Evolutionary conservation across 2,329 filamentous ascomycete species (phyloP).

Genomic region (Cercospora sesami): DNA sequence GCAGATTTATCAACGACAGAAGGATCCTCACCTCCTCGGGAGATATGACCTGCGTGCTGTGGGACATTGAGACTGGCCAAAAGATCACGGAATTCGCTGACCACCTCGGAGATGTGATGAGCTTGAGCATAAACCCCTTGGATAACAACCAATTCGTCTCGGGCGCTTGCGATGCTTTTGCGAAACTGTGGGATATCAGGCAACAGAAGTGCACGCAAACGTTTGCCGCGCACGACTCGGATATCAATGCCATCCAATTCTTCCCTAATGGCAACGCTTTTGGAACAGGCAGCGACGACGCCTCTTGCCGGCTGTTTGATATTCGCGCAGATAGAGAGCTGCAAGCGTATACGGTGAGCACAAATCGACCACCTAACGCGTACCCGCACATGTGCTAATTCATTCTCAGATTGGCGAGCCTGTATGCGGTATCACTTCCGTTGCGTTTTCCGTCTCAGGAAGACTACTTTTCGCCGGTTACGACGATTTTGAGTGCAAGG

Average conservation of each 20-base stretch:
- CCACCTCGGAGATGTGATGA: slow-evolving; percentile 98
- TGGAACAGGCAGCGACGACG: slow-evolving; percentile 95
- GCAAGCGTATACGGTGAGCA: slow-evolving; percentile 62
- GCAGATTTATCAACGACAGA: slow-evolving; percentile 97
- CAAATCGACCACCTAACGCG: not conserved
- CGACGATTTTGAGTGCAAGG: slow-evolving; percentile 99
- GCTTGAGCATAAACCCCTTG: slow-evolving; percentile 97
- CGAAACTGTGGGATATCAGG: slow-evolving; percentile 98
- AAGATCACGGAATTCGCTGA: slow-evolving; percentile 98
- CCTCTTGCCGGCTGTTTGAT: slow-evolving; percentile 94
- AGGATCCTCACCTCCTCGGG: slow-evolving; percentile 97
- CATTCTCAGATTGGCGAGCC: slow-evolving; percentile 82
- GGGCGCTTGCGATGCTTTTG: slow-evolving; percentile 97
- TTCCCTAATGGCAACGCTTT: slow-evolving; percentile 99
- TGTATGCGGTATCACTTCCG: slow-evolving; percentile 95
- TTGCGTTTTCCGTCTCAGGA: slow-evolving; percentile 95
- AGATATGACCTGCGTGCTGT: slow-evolving; percentile 99
- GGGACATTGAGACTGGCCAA: slow-evolving; percentile 97
- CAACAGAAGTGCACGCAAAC: slow-evolving; percentile 98
- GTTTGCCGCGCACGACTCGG: slow-evolving; percentile 95
- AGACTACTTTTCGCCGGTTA: slow-evolving; percentile 95
- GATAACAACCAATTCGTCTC: slow-evolving; percentile 99
- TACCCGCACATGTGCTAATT: not conserved
- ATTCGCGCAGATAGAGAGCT: slow-evolving; percentile 88
- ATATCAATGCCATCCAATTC: slow-evolving; percentile 99